Percentiles rank a stretch among this genome's conserved stretches.
These are phyloP conservation scores for Pyrenophora teres DNA, from an alignment of 2,329 filamentous ascomycete genomes.

Conservation along the genomic window DNA sequence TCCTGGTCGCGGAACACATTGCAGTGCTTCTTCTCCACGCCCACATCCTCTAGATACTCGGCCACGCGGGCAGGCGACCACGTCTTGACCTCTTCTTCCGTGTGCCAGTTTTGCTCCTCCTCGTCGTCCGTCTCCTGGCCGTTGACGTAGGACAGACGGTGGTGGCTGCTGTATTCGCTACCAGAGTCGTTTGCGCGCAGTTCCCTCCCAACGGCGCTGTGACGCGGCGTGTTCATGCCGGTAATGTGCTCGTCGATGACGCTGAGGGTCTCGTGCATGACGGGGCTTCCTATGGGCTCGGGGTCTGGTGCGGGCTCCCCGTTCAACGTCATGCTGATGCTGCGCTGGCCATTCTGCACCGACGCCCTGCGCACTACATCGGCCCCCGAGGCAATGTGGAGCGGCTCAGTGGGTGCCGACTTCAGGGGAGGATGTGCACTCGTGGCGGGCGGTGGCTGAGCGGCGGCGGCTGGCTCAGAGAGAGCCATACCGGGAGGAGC, in stretches of 20 bases:
- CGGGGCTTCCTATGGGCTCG: conserved; percentile 65
- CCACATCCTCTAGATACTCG: conserved; percentile 82
- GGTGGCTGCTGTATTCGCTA: conserved; percentile 86
- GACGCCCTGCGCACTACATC: conserved; percentile 23
- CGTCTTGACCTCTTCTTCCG: conserved; percentile 71
- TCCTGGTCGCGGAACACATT: conserved; percentile 95
- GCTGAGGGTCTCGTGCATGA: conserved; percentile 91
- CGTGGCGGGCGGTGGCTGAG: conserved; percentile 23
- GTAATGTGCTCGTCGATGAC: conserved; percentile 98
- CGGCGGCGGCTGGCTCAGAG: conserved; percentile 19
- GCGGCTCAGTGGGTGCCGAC: conserved; percentile 31
- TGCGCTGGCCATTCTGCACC: conserved; percentile 32
- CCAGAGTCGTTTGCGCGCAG: conserved; percentile 72
- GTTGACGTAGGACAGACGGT: conserved; percentile 86
- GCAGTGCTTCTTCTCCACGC: conserved; percentile 87
- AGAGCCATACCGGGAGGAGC: conserved; percentile 23
- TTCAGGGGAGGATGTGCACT: conserved; percentile 25
- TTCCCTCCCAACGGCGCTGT: conserved; percentile 58
- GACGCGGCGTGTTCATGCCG: conserved; percentile 70
- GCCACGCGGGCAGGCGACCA: conserved; percentile 86
- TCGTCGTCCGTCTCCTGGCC: conserved; percentile 96
- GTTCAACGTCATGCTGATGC: conserved; percentile 44
- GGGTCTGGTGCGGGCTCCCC: conserved; percentile 48
- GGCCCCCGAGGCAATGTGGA: conserved; percentile 29
- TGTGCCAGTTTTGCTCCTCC: conserved; percentile 76